Percentiles rank a stretch among this genome's conserved stretches.
These are phyloP conservation scores for Cantharellus anzutake DNA, from an alignment of 768 basidiomycete species.

Conservation along the genomic window DNA sequence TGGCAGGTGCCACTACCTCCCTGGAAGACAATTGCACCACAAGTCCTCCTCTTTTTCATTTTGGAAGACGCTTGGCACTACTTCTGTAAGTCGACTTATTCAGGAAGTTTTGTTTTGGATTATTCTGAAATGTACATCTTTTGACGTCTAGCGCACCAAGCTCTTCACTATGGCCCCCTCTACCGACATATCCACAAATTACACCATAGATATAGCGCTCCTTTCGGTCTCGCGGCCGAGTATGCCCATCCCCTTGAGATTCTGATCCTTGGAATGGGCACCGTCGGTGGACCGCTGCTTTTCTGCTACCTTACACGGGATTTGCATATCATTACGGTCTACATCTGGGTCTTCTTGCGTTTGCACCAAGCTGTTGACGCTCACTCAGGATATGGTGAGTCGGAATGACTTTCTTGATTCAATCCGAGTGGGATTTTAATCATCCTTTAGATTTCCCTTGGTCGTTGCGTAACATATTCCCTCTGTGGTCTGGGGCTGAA, in stretches of 20 bases:
- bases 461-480: conserved; percentile 80
- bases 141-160: conserved; percentile 50
- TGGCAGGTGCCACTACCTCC: conserved; percentile 85
- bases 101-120: neutral
- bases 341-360: conserved; percentile 81
- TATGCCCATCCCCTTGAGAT: conserved; percentile 97
- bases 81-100: conserved; percentile 30
- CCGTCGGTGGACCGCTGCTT: conserved; percentile 71
- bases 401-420: neutral
- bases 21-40: conserved; percentile 45
- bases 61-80: conserved; percentile 96
- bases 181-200: conserved; percentile 94
- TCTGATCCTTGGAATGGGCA: conserved; percentile 80
- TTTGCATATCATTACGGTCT: conserved; percentile 85
- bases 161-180: conserved; percentile 63
- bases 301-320: conserved; percentile 60
- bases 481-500: conserved; percentile 95
- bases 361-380: conserved; percentile 96
- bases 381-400: conserved; percentile 84
- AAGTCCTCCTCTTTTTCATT: conserved; percentile 78
- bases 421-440: neutral
- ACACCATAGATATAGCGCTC: conserved; percentile 93
- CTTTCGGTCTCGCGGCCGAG: conserved; percentile 93
- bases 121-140: neutral
- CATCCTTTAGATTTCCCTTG: conserved; percentile 70